Conservation (phyloP, 257 asterid genomes). For the Gentiana straminea region DNA sequence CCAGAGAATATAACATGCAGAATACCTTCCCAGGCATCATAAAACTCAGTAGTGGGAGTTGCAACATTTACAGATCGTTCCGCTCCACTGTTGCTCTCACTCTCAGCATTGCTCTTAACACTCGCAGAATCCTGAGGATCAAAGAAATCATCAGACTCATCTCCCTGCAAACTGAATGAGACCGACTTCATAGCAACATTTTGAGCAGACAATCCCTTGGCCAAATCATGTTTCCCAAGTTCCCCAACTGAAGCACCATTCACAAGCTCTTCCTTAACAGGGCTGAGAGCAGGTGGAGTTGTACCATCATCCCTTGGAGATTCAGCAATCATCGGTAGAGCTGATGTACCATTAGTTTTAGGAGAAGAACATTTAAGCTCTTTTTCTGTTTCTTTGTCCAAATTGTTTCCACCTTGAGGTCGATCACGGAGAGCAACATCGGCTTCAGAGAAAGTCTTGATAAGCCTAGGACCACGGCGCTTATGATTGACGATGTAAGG, state of each 20-base stretch:
- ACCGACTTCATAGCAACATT: slow-evolving; percentile 24
- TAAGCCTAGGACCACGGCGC: slow-evolving; percentile 84
- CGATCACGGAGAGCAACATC: slow-evolving; percentile 38
- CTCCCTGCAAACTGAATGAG: slow-evolving; percentile 30
- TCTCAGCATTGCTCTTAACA: slow-evolving; percentile 47
- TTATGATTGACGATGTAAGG: slow-evolving; percentile 88
- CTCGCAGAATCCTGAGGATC: slow-evolving; percentile 55
- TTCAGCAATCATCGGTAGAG: slow-evolving; percentile 17
- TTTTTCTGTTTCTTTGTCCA: slow-evolving; percentile 22
- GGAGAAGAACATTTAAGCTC: slow-evolving; percentile 17
- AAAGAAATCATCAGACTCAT: slow-evolving; percentile 46
- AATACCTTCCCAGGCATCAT: slow-evolving; percentile 99
- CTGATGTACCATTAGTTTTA: slow-evolving; percentile 22
- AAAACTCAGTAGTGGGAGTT: slow-evolving; percentile 62
- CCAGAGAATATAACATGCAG: slow-evolving; percentile 6
- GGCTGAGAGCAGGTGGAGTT: slow-evolving; percentile 13
- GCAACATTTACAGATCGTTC: slow-evolving; percentile 34
- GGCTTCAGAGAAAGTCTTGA: slow-evolving; percentile 67
- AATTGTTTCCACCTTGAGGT: slow-evolving; percentile 26
- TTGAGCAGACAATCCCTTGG: slow-evolving; percentile 22
- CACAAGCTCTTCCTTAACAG: slow-evolving; percentile 20
- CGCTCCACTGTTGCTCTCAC: slow-evolving; percentile 37
- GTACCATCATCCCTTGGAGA: slow-evolving; percentile 14
- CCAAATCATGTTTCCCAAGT: slow-evolving; percentile 14
- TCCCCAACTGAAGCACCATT: slow-evolving; percentile 18